phyloP scores from a whole-genome alignment of 192 early-diverging fungal species.

The Coemansia umbellata region DNA sequence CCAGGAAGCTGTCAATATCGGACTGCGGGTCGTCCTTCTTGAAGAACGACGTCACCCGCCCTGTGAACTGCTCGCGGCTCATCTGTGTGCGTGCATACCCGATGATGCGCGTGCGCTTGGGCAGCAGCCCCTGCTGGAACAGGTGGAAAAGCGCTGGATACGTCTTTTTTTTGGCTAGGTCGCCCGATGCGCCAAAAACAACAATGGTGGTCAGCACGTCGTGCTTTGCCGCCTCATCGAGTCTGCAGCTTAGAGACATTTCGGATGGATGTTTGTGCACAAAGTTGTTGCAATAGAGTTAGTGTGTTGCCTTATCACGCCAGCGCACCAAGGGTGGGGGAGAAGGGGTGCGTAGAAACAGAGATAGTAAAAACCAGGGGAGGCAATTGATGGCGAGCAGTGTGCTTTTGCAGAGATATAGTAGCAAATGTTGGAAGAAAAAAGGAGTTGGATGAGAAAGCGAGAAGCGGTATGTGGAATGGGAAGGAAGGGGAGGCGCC shows the following conservation, averaged over 20 bases:
- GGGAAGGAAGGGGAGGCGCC: neutral
- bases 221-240: slow-evolving; percentile 45
- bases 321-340: neutral
- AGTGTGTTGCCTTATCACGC: neutral
- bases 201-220: slow-evolving; percentile 52
- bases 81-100: slow-evolving; percentile 90
- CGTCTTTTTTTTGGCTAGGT: slow-evolving; percentile 98
- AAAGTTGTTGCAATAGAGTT: neutral
- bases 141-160: slow-evolving; percentile 95
- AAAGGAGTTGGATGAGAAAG: neutral
- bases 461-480: neutral
- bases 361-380: neutral
- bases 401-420: neutral
- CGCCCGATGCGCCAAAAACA: slow-evolving; percentile 89
- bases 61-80: slow-evolving; percentile 61
- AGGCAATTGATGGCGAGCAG: neutral
- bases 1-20: slow-evolving; percentile 60
- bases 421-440: slow-evolving; percentile 1
- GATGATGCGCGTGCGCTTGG: slow-evolving; percentile 69
- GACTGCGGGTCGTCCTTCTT: slow-evolving; percentile 22
- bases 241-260: slow-evolving; percentile 48
- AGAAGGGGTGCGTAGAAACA: neutral
- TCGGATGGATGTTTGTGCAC: neutral
- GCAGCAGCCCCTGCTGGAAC: slow-evolving; percentile 79
- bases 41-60: slow-evolving; percentile 65